Evolutionary conservation across 129 eudicot species (phyloP).

Genomic region (Tagetes patula): DNA sequence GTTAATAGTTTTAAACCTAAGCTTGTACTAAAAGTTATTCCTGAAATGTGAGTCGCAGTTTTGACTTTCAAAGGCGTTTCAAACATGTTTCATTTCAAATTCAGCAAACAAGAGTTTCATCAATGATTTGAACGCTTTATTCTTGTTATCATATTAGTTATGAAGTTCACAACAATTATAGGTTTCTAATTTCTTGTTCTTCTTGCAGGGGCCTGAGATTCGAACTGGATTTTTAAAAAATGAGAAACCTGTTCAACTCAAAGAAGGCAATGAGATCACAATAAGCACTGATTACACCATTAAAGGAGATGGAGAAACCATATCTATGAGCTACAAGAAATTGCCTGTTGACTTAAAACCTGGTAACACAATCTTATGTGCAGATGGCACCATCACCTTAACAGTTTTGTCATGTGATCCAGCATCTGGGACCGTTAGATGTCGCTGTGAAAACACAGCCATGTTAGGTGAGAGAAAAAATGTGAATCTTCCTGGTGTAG

Average conservation of each 20-base stretch:
- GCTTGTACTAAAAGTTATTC: background rate
- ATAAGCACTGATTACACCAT: conserved; percentile 79
- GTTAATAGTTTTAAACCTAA: background rate
- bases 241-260: conserved; percentile 81
- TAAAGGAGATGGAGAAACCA: conserved; percentile 67
- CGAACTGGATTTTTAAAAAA: conserved; percentile 82
- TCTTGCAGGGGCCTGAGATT: conserved; percentile 88
- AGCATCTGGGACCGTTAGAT: conserved; percentile 73
- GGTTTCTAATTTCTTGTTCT: background rate
- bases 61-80: background rate
- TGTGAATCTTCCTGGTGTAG: conserved; percentile 87
- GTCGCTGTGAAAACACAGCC: conserved; percentile 88
- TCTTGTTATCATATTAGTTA: background rate
- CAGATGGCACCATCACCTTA: conserved; percentile 88
- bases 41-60: background rate
- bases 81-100: background rate
- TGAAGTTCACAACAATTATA: background rate
- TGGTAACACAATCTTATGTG: conserved; percentile 77
- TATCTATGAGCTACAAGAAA: conserved; percentile 92
- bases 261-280: conserved; percentile 79
- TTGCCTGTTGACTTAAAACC: conserved; percentile 79
- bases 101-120: background rate
- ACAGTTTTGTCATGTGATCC: conserved; percentile 71
- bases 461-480: conserved; percentile 83
- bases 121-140: background rate